Base-by-base conservation (phyloP, 257 asterid genomes). In the Ehretia macrophylla region DNA sequence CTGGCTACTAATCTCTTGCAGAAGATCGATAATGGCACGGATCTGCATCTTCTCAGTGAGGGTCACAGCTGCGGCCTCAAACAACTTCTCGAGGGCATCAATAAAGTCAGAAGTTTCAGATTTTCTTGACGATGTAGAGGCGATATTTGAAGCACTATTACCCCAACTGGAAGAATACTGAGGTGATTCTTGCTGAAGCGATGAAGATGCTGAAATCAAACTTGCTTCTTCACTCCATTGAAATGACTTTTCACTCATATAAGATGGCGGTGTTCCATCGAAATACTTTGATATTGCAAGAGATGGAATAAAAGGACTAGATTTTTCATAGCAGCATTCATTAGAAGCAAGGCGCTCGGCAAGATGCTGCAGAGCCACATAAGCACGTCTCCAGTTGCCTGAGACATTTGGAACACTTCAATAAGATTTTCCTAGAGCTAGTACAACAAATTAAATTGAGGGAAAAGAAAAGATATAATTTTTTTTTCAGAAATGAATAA, bases 361-460 rank as follows among this genome's bases (percentile, higher is more conserved):
- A 52, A 92, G 91, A 75, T 85, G 91, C 67, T 82, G 81, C 81
- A 92, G 65, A 75, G 93, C 95, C 71, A 83, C 74, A 68, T 75
- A 61, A 54, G 97, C 87, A 50, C 97, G 96, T 71, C 75, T 84
- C 89, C 91, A 92, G 72, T 89, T 83, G 63, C 97, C 99, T 89
- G 73, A 46, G 58, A 75, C 73, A 75, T 58, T 65, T 61, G 39
- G 38, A 65, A 40, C 13, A 53, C 19, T 37, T 55, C 40, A 32
- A 32, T 55, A 50, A 32, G 55, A 35, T 32, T 53, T 44, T 55
- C 14, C 46, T 53, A 49, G 51, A 14, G 58, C 40, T 50, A 32
- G 35, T 51, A 5, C 8, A 44, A 48, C 14, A 56, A 14, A 14
- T 18, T 45, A 27, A 48, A 10, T 11, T 48, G 11, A 8, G 17